Base-by-base conservation (phyloP, 2,329 filamentous ascomycete genomes). In the Aspergillus bombycis region DNA sequence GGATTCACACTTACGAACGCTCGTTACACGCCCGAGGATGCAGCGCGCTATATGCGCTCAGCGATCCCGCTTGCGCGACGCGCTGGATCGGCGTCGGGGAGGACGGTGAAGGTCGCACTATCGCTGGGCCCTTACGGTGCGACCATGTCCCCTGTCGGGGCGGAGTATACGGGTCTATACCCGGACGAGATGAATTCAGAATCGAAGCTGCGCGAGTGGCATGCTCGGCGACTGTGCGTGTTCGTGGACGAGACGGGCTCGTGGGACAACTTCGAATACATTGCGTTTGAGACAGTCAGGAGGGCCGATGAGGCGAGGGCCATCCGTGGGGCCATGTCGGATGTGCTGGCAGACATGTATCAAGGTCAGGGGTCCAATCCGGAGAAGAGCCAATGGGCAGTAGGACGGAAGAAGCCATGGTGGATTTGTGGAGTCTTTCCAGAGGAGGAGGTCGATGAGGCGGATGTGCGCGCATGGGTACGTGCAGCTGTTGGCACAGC, bases 111-210 rank as follows among this genome's bases (percentile, higher is more conserved):
- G 26, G 64, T 75, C 19, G 88, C 88, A 14, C 74, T 91, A 54
- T 87, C 87, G 68, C 73, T 90, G 7, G 89, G 89, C 0, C 86
- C 89, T 0, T 91, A 91, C 64, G 89, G 89, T 19, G 88, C 89
- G 2, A 86, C 83, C 65, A 89, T 90, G 86, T 75, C 84, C 21
- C 89, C 89, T 1, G 68, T 71, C 16, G 83, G 86, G 32, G 85
- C 88, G 66, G 89, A 91, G 72, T 91, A 91, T 71, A 85, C 80
- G 45, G 89, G 88, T 1, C 70, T 74, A 2, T 91, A 91, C 68
- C 86, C 88, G 63, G 75, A 71, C 0, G 77, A 73, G 14, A 84
- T 86, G 67, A 69, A 79, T 52, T 77, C 75, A 1, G 73, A 79
- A 41, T 77, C 80, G 4, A 74, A 78, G 7, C 76, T 91, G 54